These are phyloP conservation scores for Phytophthora melonis DNA, from an alignment of 352 stramenopile species.

Conservation along the genomic window DNA sequence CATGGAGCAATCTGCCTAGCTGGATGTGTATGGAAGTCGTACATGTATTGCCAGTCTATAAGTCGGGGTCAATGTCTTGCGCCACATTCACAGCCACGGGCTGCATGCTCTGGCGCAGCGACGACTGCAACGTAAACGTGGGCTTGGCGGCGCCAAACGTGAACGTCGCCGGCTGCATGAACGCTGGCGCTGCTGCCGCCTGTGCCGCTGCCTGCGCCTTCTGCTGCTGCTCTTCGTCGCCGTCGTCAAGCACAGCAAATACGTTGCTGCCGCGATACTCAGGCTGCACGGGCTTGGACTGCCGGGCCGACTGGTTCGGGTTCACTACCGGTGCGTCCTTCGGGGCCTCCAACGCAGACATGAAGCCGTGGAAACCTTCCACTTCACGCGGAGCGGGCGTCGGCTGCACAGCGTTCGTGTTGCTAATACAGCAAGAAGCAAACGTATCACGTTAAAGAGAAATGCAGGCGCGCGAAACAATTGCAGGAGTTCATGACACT, in stretches of 20 bases:
- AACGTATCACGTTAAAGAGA: not conserved
- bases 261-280: slow-evolving; percentile 61
- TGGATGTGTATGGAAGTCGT: too few relatives aligned
- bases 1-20: not conserved
- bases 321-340: slow-evolving; percentile 44
- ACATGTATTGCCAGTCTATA: slow-evolving; percentile 41
- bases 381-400: slow-evolving; percentile 44
- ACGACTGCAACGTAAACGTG: slow-evolving; percentile 36
- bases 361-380: slow-evolving; percentile 76
- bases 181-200: slow-evolving; percentile 23
- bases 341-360: slow-evolving; percentile 64
- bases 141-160: slow-evolving; percentile 46
- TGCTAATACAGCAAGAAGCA: slow-evolving; percentile 18
- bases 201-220: slow-evolving; percentile 17
- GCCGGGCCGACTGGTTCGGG: slow-evolving; percentile 31
- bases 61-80: slow-evolving; percentile 66
- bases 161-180: slow-evolving; percentile 80
- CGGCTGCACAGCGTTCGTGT: slow-evolving; percentile 34
- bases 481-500: slow-evolving; percentile 5
- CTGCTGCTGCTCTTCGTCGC: slow-evolving; percentile 45
- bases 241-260: slow-evolving; percentile 69
- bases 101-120: slow-evolving; percentile 31
- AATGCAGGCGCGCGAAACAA: not conserved
- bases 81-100: slow-evolving; percentile 6
- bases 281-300: slow-evolving; percentile 40